Percentiles rank a stretch among this genome's conserved stretches.
Conservation (phyloP, 768 basidiomycete species). For the Clavulina sp. region DNA sequence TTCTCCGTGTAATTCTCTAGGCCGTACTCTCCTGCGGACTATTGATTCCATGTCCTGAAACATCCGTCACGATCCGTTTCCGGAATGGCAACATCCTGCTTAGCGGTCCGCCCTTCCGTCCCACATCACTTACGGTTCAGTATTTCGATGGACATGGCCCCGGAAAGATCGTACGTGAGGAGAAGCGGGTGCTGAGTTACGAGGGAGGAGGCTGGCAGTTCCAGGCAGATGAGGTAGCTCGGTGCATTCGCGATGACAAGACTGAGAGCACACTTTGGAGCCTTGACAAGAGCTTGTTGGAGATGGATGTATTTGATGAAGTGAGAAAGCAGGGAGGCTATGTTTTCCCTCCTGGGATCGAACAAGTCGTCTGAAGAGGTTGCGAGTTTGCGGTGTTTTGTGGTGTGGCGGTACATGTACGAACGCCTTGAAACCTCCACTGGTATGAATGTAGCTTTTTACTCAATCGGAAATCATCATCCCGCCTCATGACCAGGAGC, state of each 20-base stretch:
- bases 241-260: slow-evolving; percentile 58
- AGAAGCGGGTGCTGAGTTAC: slow-evolving; percentile 37
- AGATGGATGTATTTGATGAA: slow-evolving; percentile 77
- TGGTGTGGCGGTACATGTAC: too few species aligned
- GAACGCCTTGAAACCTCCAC: too few species aligned
- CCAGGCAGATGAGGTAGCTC: slow-evolving; percentile 75
- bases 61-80: slow-evolving; percentile 54
- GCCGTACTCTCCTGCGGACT: slow-evolving; percentile 58
- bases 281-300: slow-evolving; percentile 59
- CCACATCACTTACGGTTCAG: slow-evolving; percentile 47
- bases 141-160: slow-evolving; percentile 34
- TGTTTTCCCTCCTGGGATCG: slow-evolving; percentile 41
- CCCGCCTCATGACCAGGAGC: too few species aligned
- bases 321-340: slow-evolving; percentile 54
- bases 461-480: too few species aligned
- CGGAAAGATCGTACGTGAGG: slow-evolving; percentile 31
- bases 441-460: too few species aligned
- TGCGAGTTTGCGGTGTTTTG: not conserved
- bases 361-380: slow-evolving; percentile 26
- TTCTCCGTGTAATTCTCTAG: slow-evolving; percentile 21
- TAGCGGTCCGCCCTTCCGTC: slow-evolving; percentile 40
- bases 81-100: slow-evolving; percentile 54
- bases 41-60: slow-evolving; percentile 28
- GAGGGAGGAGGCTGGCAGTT: slow-evolving; percentile 62
- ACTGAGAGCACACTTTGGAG: slow-evolving; percentile 57